Conservation (phyloP, 1,284 basidiomycete genomes). For the Cutaneotrichosporon spelunceum region DNA sequence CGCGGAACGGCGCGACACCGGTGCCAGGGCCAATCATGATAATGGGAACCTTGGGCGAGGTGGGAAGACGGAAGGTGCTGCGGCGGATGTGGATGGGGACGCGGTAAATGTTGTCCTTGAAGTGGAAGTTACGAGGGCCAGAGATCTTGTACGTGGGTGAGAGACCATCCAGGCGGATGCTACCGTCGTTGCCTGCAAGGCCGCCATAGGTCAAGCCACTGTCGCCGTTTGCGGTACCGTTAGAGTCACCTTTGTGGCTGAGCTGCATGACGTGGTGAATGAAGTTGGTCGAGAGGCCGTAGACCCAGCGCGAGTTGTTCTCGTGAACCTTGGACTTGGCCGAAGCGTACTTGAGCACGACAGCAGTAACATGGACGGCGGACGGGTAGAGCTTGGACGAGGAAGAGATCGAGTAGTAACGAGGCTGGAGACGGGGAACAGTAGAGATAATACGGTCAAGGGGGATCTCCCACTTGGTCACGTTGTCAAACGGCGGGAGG, state of each 20-base stretch:
- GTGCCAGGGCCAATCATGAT: slow-evolving; percentile 99
- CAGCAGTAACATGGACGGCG: slow-evolving; percentile 89
- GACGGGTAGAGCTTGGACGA: slow-evolving; percentile 86
- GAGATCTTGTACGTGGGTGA: slow-evolving; percentile 76
- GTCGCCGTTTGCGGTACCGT: slow-evolving; percentile 27
- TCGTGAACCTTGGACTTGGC: slow-evolving; percentile 57
- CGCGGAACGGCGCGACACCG: slow-evolving; percentile 97
- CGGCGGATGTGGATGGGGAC: slow-evolving; percentile 91
- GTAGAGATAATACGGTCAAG: slow-evolving; percentile 94
- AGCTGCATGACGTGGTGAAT: slow-evolving; percentile 84
- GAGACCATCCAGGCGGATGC: slow-evolving; percentile 18
- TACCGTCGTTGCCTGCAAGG: slow-evolving; percentile 16
- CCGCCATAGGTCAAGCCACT: slow-evolving; percentile 11
- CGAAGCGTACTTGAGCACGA: slow-evolving; percentile 87
- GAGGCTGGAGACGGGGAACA: slow-evolving; percentile 87
- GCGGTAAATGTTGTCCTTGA: slow-evolving; percentile 64
- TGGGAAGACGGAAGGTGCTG: slow-evolving; percentile 93
- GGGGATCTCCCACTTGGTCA: slow-evolving; percentile 80
- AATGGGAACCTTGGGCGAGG: slow-evolving; percentile 94
- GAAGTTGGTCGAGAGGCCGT: slow-evolving; percentile 88
- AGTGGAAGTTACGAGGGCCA: slow-evolving; percentile 82
- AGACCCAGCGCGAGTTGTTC: slow-evolving; percentile 58
- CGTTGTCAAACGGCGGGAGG: slow-evolving; percentile 57
- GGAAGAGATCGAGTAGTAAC: slow-evolving; percentile 98
- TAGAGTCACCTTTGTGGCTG: slow-evolving; percentile 47